Conservation (phyloP, 768 basidiomycete genomes). For the Boletus reticulatus region DNA sequence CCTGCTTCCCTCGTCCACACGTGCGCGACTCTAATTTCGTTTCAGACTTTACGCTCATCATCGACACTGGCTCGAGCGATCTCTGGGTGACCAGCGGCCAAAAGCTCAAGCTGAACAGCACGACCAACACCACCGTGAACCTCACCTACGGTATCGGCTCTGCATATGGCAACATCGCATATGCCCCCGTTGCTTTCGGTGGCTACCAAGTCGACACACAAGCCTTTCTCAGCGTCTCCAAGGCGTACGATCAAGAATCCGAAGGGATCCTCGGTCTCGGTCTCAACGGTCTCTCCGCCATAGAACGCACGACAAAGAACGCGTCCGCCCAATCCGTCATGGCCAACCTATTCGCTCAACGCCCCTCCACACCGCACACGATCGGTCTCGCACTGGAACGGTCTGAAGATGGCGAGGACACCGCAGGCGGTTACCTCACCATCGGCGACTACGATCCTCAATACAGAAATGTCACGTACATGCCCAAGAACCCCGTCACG, state of each 20-base stretch:
- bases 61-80: slow-evolving; percentile 33
- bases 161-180: slow-evolving; percentile 36
- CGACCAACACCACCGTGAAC: slow-evolving; percentile 29
- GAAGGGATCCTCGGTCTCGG: slow-evolving; percentile 30
- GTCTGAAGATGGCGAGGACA: slow-evolving; percentile 39
- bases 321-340: slow-evolving; percentile 31
- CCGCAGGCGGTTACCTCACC: slow-evolving; percentile 39
- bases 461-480: slow-evolving; percentile 29
- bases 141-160: slow-evolving; percentile 40
- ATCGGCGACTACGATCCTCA: slow-evolving; percentile 42
- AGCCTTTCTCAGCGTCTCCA: slow-evolving; percentile 24
- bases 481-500: slow-evolving; percentile 33
- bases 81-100: slow-evolving; percentile 22
- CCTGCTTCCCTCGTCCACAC: background rate
- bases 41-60: slow-evolving; percentile 26
- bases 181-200: slow-evolving; percentile 36
- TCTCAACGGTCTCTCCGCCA: slow-evolving; percentile 22
- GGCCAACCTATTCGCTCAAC: slow-evolving; percentile 38
- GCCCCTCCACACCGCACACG: slow-evolving; percentile 35
- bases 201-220: slow-evolving; percentile 29
- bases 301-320: slow-evolving; percentile 19
- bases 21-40: background rate
- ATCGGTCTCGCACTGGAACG: slow-evolving; percentile 43
- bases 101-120: slow-evolving; percentile 28
- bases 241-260: slow-evolving; percentile 8